A percentile compares a stretch with the other conserved stretches of the same genome.
These are phyloP conservation scores for Aspergillus versicolor DNA, from an alignment of 2,329 filamentous ascomycete genomes.

Conservation along the genomic window DNA sequence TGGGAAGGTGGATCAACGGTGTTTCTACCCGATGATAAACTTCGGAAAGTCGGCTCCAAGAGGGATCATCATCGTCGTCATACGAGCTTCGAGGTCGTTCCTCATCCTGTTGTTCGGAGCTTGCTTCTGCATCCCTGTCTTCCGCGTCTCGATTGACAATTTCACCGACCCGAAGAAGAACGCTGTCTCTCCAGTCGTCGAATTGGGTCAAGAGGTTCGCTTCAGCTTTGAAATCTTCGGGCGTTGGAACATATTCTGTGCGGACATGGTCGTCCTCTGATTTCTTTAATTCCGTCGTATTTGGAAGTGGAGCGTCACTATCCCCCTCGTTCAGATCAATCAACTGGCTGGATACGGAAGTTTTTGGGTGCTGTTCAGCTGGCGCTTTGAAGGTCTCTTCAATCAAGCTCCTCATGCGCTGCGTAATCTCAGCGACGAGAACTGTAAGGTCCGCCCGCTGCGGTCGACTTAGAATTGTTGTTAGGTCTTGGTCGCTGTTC, in stretches of 20 bases:
- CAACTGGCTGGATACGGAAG: not conserved
- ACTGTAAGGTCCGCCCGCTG: conserved; percentile 45
- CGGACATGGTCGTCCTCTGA: not conserved
- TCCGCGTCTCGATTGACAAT: conserved; percentile 58
- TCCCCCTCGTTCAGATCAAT: conserved; percentile 8
- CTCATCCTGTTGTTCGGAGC: conserved; percentile 21
- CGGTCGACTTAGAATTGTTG: conserved; percentile 40
- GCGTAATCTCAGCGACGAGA: conserved; percentile 39
- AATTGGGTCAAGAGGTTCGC: conserved; percentile 68
- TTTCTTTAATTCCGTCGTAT: not conserved
- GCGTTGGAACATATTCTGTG: conserved; percentile 11
- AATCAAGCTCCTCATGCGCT: conserved; percentile 42
- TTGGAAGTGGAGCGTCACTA: conserved; percentile 7
- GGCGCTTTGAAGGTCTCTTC: conserved; percentile 38
- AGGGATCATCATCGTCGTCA: conserved; percentile 22
- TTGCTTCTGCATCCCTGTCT: conserved; percentile 25
- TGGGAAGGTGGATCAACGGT: conserved; percentile 46
- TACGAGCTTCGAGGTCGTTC: conserved; percentile 22
- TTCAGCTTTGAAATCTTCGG: conserved; percentile 54
- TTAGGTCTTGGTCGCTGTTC: conserved; percentile 39
- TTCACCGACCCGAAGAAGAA: conserved; percentile 70
- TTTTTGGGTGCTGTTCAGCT: conserved; percentile 3
- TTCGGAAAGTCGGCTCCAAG: conserved; percentile 29
- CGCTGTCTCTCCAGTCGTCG: conserved; percentile 73
- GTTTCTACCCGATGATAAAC: conserved; percentile 62